Evolutionary conservation across 257 asterid genomes (phyloP).

Genomic region (Solanum okadae): DNA sequence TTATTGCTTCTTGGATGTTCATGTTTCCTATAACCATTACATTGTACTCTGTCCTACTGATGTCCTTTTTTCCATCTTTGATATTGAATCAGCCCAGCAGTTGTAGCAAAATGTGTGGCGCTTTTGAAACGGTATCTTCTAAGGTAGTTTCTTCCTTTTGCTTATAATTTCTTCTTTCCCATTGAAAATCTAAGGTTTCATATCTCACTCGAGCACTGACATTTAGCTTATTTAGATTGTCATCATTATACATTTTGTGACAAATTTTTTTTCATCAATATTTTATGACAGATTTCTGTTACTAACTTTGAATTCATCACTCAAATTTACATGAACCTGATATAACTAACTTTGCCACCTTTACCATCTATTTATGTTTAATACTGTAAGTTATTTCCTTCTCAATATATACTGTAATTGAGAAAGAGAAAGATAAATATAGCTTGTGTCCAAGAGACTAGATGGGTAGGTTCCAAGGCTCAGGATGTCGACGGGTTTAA

Average conservation of each 20-base stretch:
- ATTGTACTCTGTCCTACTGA: slow-evolving; percentile 3
- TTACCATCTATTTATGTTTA: background rate
- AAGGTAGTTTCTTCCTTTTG: slow-evolving; percentile 44
- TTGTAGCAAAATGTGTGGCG: slow-evolving; percentile 91
- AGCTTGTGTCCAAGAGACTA: too few relatives aligned
- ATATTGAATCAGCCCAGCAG: slow-evolving; percentile 76
- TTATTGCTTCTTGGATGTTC: background rate
- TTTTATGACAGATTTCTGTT: background rate
- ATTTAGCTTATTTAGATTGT: background rate
- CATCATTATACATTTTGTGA: background rate
- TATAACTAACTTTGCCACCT: background rate
- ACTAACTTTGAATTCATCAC: background rate
- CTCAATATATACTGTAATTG: background rate
- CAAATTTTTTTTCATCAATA: background rate
- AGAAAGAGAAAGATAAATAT: too few relatives aligned
- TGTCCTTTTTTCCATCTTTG: slow-evolving; percentile 5
- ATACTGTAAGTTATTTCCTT: background rate
- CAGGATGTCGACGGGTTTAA: too few relatives aligned
- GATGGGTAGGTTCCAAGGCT: too few relatives aligned
- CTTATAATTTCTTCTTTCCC: background rate
- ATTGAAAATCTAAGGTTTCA: background rate
- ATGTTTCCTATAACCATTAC: background rate
- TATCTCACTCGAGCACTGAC: background rate
- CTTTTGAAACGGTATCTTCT: slow-evolving; percentile 85
- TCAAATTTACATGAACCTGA: background rate